Percentiles rank a stretch among this genome's conserved stretches.
Conservation (phyloP, 176 grass and related monocot species). For the Poa annua region DNA sequence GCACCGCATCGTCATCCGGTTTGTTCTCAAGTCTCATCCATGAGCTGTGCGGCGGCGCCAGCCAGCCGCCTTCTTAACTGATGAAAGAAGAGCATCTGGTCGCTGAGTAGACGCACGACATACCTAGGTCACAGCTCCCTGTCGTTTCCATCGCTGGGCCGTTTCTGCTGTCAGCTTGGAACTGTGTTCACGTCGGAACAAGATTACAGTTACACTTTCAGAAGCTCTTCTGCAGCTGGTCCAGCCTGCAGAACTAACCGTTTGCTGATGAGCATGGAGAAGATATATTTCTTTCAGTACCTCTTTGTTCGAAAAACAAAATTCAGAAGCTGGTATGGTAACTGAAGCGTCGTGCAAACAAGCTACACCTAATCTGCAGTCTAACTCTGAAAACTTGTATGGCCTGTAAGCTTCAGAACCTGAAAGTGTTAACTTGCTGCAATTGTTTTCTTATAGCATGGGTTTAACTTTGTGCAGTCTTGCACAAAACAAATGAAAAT, state of each 20-base stretch:
- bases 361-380: not conserved
- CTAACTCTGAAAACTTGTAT: not conserved
- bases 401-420: not conserved
- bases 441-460: not conserved
- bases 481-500: no score
- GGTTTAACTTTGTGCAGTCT: not conserved
- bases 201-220: not conserved
- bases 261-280: not conserved
- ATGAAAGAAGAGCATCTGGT: not conserved
- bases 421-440: not conserved
- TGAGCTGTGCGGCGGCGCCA: not conserved
- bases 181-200: not conserved
- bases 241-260: not conserved
- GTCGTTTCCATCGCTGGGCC: not conserved
- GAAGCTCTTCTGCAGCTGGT: slow-evolving; percentile 8
- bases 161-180: slow-evolving; percentile 31
- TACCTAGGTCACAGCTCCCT: not conserved
- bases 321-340: not conserved
- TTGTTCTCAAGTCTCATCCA: not conserved
- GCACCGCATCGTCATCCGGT: not conserved
- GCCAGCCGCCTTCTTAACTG: not conserved
- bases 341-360: not conserved
- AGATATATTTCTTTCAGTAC: not conserved
- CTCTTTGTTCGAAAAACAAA: no score
- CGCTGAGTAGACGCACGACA: not conserved